Evolutionary conservation across 2,329 filamentous ascomycete species (phyloP).

Genomic region (Clarireedia sp.): DNA sequence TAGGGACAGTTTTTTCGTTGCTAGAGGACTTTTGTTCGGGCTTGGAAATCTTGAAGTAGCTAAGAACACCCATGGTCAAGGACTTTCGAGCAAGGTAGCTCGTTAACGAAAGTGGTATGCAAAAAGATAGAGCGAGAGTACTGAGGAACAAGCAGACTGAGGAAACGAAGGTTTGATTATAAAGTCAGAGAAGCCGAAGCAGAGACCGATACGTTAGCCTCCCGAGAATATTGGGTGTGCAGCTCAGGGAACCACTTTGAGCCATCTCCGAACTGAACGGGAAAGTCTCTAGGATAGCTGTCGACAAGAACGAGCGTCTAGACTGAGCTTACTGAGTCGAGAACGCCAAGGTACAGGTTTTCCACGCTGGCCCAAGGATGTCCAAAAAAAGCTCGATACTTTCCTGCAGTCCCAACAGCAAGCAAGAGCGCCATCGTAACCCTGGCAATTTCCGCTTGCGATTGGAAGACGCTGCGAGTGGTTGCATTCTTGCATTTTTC

Average conservation of each 20-base stretch:
- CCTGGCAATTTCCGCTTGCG: background rate
- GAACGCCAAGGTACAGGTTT: background rate
- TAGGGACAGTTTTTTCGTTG: slow-evolving; percentile 4
- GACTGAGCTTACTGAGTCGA: background rate
- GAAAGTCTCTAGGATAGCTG: background rate
- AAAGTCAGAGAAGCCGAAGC: background rate
- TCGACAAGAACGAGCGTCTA: background rate
- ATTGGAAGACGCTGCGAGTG: background rate
- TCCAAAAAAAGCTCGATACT: background rate
- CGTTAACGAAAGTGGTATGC: slow-evolving; percentile 6
- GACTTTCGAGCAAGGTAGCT: slow-evolving; percentile 1
- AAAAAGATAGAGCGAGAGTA: background rate
- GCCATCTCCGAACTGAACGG: background rate
- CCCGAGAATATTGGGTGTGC: background rate
- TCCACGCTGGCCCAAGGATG: background rate
- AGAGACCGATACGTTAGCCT: background rate
- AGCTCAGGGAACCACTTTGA: background rate
- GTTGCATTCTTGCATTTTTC: background rate
- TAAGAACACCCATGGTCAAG: slow-evolving; percentile 6
- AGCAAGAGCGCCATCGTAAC: background rate
- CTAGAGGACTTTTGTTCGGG: slow-evolving; percentile 1
- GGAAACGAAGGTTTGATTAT: slow-evolving; percentile 5
- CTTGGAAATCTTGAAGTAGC: slow-evolving; percentile 9
- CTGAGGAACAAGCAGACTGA: background rate
- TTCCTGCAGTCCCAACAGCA: background rate